phyloP scores from a whole-genome alignment of 2,329 filamentous ascomycete species.

The Chaetothyriales sp. region DNA sequence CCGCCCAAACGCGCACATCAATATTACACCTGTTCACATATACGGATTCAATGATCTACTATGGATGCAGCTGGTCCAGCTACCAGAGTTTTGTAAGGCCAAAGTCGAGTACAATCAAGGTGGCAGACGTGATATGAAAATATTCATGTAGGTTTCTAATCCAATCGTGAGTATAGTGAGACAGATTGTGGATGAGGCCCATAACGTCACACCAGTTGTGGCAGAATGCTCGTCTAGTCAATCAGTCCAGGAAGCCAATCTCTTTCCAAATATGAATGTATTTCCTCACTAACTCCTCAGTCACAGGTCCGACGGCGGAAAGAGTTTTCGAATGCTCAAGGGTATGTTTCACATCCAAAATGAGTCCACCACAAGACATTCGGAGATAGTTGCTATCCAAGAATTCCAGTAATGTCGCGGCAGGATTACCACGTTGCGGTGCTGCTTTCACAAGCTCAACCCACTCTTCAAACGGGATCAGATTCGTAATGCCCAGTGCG shows the following conservation, averaged over 20 bases:
- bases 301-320: slow-evolving; percentile 22
- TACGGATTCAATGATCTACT: too few species aligned
- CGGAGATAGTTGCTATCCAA: slow-evolving; percentile 24
- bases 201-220: too few species aligned
- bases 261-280: slow-evolving; percentile 27
- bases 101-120: too few species aligned
- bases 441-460: slow-evolving; percentile 23
- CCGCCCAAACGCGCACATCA: too few species aligned
- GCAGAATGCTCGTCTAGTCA: too few species aligned
- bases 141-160: too few species aligned
- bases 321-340: slow-evolving; percentile 20
- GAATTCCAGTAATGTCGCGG: slow-evolving; percentile 21
- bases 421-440: slow-evolving; percentile 21
- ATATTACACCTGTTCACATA: too few species aligned
- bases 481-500: slow-evolving; percentile 23
- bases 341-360: slow-evolving; percentile 27
- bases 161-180: too few species aligned
- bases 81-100: too few species aligned
- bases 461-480: slow-evolving; percentile 32
- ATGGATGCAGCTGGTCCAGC: too few species aligned
- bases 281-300: slow-evolving; percentile 20
- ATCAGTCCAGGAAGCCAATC: slow-evolving; percentile 19
- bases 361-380: slow-evolving; percentile 35
- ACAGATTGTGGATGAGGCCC: too few species aligned
- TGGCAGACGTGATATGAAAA: too few species aligned